These are phyloP conservation scores for Fusarium subglutinans DNA, from an alignment of 2,329 filamentous ascomycete genomes.

Conservation along the genomic window DNA sequence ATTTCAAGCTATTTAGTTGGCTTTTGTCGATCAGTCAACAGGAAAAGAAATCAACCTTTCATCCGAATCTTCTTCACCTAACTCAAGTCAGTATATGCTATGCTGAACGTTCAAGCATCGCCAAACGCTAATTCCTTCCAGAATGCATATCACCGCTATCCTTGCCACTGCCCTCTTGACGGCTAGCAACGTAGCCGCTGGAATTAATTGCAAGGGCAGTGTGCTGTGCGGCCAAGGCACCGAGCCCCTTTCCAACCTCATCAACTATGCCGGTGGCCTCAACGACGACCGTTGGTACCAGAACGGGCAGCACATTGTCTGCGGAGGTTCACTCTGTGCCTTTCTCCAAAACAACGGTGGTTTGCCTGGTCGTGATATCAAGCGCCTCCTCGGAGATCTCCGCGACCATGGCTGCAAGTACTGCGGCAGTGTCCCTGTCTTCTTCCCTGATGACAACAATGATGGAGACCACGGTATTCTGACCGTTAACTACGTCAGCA, in stretches of 20 bases:
- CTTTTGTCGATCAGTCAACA: accelerated
- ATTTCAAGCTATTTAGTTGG: accelerated
- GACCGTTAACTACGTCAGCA: not conserved
- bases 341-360: not conserved
- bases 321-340: not conserved
- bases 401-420: not conserved
- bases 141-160: not conserved
- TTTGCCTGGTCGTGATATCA: not conserved
- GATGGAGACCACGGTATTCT: conserved; percentile 3
- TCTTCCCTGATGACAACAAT: not conserved
- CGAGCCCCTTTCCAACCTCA: not conserved
- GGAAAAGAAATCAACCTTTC: not conserved
- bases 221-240: not conserved
- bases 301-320: not conserved
- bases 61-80: not conserved
- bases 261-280: not conserved
- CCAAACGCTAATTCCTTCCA: accelerated
- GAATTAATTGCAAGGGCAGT: not conserved
- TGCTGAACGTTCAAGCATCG: not conserved
- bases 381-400: not conserved
- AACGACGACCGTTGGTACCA: not conserved
- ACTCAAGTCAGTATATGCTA: not conserved
- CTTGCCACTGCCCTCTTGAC: not conserved
- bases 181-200: not conserved
- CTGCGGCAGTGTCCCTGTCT: not conserved